Base-by-base conservation (phyloP, 129 eudicot species). In the Pseudognaphalium luteoalbum region DNA sequence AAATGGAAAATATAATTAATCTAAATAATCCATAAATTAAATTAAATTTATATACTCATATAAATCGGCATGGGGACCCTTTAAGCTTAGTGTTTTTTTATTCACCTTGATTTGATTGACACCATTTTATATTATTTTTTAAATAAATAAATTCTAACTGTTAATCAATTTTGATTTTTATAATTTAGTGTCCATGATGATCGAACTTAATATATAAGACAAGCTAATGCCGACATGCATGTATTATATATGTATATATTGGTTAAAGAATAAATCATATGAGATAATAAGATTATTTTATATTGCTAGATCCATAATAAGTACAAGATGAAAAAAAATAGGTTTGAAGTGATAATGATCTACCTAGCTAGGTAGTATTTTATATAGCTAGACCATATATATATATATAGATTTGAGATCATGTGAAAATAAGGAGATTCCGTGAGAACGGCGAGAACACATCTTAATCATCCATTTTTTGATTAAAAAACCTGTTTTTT, bases 201-300 rank as follows among this genome's bases (percentile, higher is more conserved):
- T n/a, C n/a, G n/a, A 70, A 8, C 62, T 71, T 51, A 33, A 64
- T 25, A 25, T 25, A 25, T 64, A 15, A 65, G 70, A 32, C 70
- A 65, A 64, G 7, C 4, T 11, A 65, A 33, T 32, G 47, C 47
- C 44, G 47, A 17, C 70, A 16, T 33, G 22, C 16, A 32, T 32
- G 6, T 65, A 65, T 33, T 44, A 16, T 33, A 12, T 33, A 32
- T 32, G 6, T 65, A 65, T 33, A 42, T 42, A 37, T 34, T 28
- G 4, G 12, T 57, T 3, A n/a, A 69, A 35, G 14, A 58, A 2
- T 25, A 73, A 59, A 20, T 1, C 3, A 4, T 32, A 32, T 32
- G 34, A 42, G 14, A 42, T 3, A 42, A 42, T 42, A 42, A 42
- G 51, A 42, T 42, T 42, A 42, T 42, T 7, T 42, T 32, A 32